phyloP scores from a whole-genome alignment of 768 basidiomycete species.

The Mycena maculata region DNA sequence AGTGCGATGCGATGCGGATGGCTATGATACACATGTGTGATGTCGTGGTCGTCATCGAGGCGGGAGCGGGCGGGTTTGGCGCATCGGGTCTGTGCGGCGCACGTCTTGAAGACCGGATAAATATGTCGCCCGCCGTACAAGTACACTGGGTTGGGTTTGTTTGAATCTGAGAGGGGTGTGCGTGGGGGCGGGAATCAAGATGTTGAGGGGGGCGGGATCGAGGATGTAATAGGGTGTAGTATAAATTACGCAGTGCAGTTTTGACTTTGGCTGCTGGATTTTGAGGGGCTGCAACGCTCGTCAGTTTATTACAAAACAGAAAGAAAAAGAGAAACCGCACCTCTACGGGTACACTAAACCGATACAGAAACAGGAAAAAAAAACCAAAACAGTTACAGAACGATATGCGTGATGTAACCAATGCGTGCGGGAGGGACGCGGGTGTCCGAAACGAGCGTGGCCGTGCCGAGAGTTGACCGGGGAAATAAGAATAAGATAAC shows the following conservation, averaged over 20 bases:
- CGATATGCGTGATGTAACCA: slow-evolving; percentile 17
- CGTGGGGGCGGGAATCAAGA: slow-evolving; percentile 20
- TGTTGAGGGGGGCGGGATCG: neutral
- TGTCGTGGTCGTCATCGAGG: slow-evolving; percentile 18
- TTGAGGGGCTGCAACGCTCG: neutral
- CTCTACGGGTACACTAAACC: slow-evolving; percentile 30
- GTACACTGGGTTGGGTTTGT: neutral
- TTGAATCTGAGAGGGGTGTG: slow-evolving; percentile 9
- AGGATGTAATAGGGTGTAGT: slow-evolving; percentile 23
- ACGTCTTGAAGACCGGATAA: neutral
- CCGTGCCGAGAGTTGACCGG: slow-evolving; percentile 11
- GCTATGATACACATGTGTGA: slow-evolving; percentile 27
- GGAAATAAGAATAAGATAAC: slow-evolving; percentile 26
- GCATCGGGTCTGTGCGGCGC: too few species aligned
- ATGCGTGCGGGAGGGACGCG: slow-evolving; percentile 10
- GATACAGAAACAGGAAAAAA: slow-evolving; percentile 17
- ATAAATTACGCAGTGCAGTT: slow-evolving; percentile 26
- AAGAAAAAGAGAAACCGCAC: neutral
- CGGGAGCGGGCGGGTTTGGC: too few species aligned
- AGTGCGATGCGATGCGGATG: slow-evolving; percentile 26
- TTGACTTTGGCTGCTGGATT: slow-evolving; percentile 9
- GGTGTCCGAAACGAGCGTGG: slow-evolving; percentile 37
- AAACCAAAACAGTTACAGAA: slow-evolving; percentile 30
- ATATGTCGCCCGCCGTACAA: slow-evolving; percentile 3
- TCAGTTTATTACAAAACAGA: neutral